Evolutionary conservation across 2,329 filamentous ascomycete species (phyloP).

Genomic region (Diplocarpon mali): DNA sequence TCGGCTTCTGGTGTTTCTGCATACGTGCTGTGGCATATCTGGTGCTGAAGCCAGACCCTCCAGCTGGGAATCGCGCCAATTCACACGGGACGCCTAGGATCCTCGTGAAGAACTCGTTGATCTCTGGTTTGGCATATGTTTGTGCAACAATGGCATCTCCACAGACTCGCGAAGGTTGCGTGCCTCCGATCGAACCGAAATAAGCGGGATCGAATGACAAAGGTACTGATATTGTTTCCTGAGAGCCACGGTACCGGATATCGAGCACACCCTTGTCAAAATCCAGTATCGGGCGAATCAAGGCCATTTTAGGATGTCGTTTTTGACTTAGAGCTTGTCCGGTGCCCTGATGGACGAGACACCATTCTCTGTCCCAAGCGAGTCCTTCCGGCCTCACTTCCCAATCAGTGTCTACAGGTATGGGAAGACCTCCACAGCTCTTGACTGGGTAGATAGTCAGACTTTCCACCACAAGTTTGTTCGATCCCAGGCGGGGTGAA

Average conservation of each 20-base stretch:
- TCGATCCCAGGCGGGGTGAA: background rate
- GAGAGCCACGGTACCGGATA: slow-evolving; percentile 39
- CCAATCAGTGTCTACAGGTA: slow-evolving; percentile 59
- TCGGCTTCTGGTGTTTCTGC: slow-evolving; percentile 39
- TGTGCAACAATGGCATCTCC: slow-evolving; percentile 66
- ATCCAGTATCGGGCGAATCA: slow-evolving; percentile 67
- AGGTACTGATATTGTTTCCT: slow-evolving; percentile 41
- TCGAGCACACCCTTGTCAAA: slow-evolving; percentile 54
- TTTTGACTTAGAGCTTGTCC: slow-evolving; percentile 83
- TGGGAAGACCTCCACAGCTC: slow-evolving; percentile 70
- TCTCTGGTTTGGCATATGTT: slow-evolving; percentile 52
- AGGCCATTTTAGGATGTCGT: slow-evolving; percentile 74
- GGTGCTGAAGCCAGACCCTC: slow-evolving; percentile 44
- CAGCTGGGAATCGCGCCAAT: slow-evolving; percentile 71
- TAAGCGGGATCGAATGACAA: slow-evolving; percentile 55
- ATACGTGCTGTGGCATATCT: slow-evolving; percentile 65
- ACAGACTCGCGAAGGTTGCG: slow-evolving; percentile 59
- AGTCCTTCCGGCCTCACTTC: slow-evolving; percentile 71
- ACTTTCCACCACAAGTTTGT: slow-evolving; percentile 42
- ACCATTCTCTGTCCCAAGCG: slow-evolving; percentile 95
- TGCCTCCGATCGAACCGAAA: slow-evolving; percentile 33
- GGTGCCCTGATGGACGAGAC: slow-evolving; percentile 77
- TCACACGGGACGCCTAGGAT: slow-evolving; percentile 70
- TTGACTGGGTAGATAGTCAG: slow-evolving; percentile 85
- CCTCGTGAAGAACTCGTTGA: slow-evolving; percentile 68